Evolutionary conservation across 129 eudicot species (phyloP).

Genomic region (Cynara cardunculus): DNA sequence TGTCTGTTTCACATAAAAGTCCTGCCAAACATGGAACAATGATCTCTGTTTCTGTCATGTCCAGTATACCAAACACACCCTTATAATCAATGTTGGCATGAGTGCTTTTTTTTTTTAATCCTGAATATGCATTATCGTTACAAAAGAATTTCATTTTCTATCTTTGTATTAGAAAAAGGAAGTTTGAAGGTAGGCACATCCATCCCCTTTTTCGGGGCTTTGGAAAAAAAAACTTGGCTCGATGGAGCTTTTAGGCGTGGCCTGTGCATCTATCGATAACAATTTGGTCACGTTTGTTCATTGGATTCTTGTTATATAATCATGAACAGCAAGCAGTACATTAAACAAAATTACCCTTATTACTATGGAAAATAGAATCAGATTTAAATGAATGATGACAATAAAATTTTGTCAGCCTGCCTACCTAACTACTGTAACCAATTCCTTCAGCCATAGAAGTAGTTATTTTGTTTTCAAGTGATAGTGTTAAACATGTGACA

Average conservation of each 20-base stretch:
- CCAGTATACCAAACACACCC: no score
- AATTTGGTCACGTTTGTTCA: background rate
- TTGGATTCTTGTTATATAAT: background rate
- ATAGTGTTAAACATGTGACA: background rate
- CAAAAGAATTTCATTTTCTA: background rate
- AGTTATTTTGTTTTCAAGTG: background rate
- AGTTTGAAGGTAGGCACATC: background rate
- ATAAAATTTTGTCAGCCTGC: background rate
- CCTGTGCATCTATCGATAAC: no score
- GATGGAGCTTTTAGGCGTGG: no score
- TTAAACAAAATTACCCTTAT: background rate
- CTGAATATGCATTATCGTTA: background rate
- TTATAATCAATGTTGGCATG: background rate
- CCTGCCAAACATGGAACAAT: no score
- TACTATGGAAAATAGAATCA: background rate
- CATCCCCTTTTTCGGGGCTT: no score
- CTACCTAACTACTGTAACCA: background rate
- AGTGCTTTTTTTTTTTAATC: background rate
- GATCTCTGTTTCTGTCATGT: no score
- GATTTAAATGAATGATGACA: background rate
- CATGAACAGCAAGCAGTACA: background rate
- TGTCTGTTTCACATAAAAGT: no score
- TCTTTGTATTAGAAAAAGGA: background rate
- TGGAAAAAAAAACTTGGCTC: no score
- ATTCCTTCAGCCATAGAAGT: background rate